Base-by-base conservation (phyloP, 2,329 filamentous ascomycete species). In the Drechslerella stenobrocha region DNA sequence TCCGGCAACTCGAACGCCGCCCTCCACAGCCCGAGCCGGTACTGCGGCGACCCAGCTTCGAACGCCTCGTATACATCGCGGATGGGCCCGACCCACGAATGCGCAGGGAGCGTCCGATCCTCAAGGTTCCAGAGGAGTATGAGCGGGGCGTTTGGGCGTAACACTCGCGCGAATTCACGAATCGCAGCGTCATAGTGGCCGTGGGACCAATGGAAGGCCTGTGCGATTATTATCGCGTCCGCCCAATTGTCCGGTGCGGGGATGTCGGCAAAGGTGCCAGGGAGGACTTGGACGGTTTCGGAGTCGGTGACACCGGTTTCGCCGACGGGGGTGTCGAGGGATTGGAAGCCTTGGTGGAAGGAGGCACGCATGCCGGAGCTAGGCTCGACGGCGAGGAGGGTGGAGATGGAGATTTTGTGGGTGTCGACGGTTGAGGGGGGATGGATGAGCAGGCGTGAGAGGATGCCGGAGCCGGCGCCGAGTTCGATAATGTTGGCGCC, bases 131-230 rank as follows among this genome's bases (percentile, higher is more conserved):
- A 69, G 5, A 69, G 35, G 2, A 69, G 24, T 11, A 69, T 48
- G 9, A 69, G 23, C 9, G 51, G 52, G 8, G 51, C 64, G 1
- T 35, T 23, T 0, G 45, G 56, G 3, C 40, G 42, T 20, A 69
- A 18, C 1, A 63, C 58, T 9, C 64, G 18, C 9, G 45, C 26
- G 9, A 69, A 15, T 2, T 46, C 45, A 1, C 13, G n/a, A 7
- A 63, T 15, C 2, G 64, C 55, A 2, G 52, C 34, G 13, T 32
- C 45, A 23, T 69, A 69, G 23, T 69, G 46, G n/a, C 48, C 48
- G 15, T 69, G 57, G 22, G 64, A 47, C 64, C 64, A 69, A 30
- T 69, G 64, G 40, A 69, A 69, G 9, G 64, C 64, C 26, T 69
- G 64, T 1, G 64, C 64, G 24, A 69, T 69, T 1, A 61, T 32